Evolutionary conservation across 2,329 filamentous ascomycete species (phyloP), one percentile per base, ranked within the genome.

Genomic region (Neonectria punicea): DNA sequence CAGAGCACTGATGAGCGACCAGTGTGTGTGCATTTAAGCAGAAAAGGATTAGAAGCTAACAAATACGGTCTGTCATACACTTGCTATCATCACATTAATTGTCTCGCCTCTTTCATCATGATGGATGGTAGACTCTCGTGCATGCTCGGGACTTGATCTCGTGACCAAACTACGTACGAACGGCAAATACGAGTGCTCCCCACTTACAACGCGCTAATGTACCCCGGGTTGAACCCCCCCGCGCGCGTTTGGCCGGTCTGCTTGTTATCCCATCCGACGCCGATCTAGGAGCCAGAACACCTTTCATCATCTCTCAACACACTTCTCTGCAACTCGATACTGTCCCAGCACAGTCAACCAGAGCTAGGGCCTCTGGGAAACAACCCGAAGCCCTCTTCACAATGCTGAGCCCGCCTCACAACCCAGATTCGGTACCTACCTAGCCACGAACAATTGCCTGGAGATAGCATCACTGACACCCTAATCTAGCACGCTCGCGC

Each of bases 141-240:
- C 39, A 16, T 41, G n/a, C 1, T 14, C 13, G 34, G 14, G 34
- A 6, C 34, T 14, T 39, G 20, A 25, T 4, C 22, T 22, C 22
- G 22, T 28, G 22, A 10, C 16, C 22, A 11, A 32, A 43, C 34
- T 32, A 28, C 22, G 22, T 32, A 28, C 22, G 22, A 22, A 22
- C 22, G 22, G 22, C 22, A 22, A 22, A 22, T 22, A 22, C 22
- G 22, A 22, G 22, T 30, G 36, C 30, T 32, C 30, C 30, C 39
- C 36, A 22, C 11, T 28, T 11, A 55, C 5, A n/a, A 5, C 28
- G 28, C 47, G 41, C 58, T 61, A 61, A 61, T 55, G 58, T 32
- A 55, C 58, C 58, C 58, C 58, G 14, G 49, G 46, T 22, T 43
- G n/a, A 36, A 36, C 47, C 39, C 53, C 60, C 60, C 60, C 60